These are phyloP conservation scores for Aureobasidium lini DNA, from an alignment of 2,329 filamentous ascomycete species.

Conservation along the genomic window DNA sequence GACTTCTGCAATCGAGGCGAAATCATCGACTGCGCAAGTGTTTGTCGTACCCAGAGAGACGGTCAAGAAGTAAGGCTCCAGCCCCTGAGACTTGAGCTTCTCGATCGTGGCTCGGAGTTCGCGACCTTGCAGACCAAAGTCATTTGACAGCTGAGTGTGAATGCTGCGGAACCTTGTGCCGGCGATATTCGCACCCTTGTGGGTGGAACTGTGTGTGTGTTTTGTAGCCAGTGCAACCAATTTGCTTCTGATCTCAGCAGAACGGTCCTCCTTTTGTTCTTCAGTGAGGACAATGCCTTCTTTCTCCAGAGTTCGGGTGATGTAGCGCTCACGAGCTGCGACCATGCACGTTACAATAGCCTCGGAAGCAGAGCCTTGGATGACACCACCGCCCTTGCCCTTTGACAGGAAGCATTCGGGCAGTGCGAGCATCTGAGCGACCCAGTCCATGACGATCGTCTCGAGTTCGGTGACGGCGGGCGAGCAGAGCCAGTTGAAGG, in stretches of 20 bases:
- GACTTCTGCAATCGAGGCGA: conserved; percentile 58
- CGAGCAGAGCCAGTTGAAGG: conserved; percentile 96
- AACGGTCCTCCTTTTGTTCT: conserved; percentile 61
- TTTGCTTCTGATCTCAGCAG: conserved; percentile 57
- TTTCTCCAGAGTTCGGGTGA: conserved; percentile 51
- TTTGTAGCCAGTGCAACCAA: conserved; percentile 77
- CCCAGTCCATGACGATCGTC: conserved; percentile 87
- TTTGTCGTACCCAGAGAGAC: conserved; percentile 79
- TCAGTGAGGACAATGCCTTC: conserved; percentile 32
- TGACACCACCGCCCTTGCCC: conserved; percentile 78
- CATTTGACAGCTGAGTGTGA: conserved; percentile 52
- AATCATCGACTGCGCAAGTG: conserved; percentile 80
- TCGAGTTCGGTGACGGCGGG: conserved; percentile 90
- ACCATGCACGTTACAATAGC: conserved; percentile 81
- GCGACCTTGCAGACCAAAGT: conserved; percentile 62
- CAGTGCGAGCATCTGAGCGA: conserved; percentile 66
- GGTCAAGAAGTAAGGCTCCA: conserved; percentile 82
- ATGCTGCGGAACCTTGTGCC: conserved; percentile 75
- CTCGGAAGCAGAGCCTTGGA: conserved; percentile 85
- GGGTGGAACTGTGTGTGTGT: conserved; percentile 73
- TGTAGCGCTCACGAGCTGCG: conserved; percentile 73
- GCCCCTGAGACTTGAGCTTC: conserved; percentile 57
- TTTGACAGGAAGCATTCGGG: conserved; percentile 68
- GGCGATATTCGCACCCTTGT: conserved; percentile 79
- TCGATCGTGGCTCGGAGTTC: conserved; percentile 56